Evolutionary conservation across 176 grass and related monocot genomes (phyloP).

Genomic region (Oryza longistaminata): DNA sequence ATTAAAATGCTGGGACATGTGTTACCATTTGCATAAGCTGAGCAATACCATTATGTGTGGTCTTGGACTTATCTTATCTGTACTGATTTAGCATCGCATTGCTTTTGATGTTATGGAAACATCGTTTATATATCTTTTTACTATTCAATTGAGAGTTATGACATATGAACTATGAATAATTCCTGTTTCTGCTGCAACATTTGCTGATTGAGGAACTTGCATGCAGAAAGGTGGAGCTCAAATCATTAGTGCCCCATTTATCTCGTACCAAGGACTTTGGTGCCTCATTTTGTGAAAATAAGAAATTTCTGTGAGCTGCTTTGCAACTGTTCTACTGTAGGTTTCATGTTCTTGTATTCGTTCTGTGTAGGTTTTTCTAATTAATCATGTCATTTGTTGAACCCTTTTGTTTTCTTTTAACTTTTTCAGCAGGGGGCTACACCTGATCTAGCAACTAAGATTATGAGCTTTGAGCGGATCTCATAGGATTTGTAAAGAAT

Average conservation of each 20-base stretch:
- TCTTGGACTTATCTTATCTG: neutral
- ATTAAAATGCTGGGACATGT: neutral
- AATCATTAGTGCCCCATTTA: slow-evolving; percentile 42
- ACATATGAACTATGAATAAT: neutral
- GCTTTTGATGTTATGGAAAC: neutral
- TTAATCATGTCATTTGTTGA: slow-evolving; percentile 3
- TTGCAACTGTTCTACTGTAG: slow-evolving; percentile 9
- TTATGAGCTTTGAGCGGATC: slow-evolving; percentile 34
- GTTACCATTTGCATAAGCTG: neutral
- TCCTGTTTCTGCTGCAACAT: slow-evolving; percentile 2
- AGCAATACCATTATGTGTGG: neutral
- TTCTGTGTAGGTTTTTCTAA: neutral
- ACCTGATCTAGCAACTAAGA: slow-evolving; percentile 40
- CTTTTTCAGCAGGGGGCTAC: slow-evolving; percentile 23
- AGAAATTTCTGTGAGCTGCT: slow-evolving; percentile 6
- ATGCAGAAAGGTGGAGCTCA: slow-evolving; percentile 50
- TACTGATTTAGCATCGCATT: neutral
- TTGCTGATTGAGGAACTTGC: slow-evolving; percentile 13
- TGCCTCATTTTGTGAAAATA: slow-evolving; percentile 28
- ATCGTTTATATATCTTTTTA: neutral
- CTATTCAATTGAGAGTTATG: neutral
- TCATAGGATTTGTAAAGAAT: slow-evolving; percentile 40
- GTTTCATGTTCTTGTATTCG: slow-evolving; percentile 2
- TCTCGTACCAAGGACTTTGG: slow-evolving; percentile 31
- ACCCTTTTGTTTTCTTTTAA: neutral